phyloP scores from a whole-genome alignment of 495 filamentous ascomycete genomes.

The Talaromyces wortmannii region DNA sequence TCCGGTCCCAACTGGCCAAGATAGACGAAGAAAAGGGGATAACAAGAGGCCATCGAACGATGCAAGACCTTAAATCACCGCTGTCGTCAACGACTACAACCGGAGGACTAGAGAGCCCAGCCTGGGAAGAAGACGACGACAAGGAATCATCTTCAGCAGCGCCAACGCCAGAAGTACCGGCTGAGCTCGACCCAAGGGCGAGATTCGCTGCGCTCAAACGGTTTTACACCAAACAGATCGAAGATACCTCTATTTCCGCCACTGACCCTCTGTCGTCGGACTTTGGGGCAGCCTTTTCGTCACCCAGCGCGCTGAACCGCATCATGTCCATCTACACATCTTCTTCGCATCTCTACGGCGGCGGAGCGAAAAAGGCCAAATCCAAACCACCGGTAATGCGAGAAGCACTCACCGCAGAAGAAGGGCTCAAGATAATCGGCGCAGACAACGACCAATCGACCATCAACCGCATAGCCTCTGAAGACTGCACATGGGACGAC shows the following conservation, averaged over 20 bases:
- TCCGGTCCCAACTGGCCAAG: slow-evolving; percentile 68
- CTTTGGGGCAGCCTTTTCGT: slow-evolving; percentile 61
- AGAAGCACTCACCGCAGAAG: slow-evolving; percentile 59
- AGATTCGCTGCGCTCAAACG: slow-evolving; percentile 50
- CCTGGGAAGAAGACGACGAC: not conserved
- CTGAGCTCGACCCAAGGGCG: slow-evolving; percentile 27
- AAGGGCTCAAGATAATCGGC: slow-evolving; percentile 56
- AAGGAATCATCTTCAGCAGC: slow-evolving; percentile 2
- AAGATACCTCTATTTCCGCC: slow-evolving; percentile 45
- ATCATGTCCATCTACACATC: slow-evolving; percentile 90
- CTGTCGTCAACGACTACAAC: slow-evolving; percentile 29
- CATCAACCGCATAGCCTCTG: slow-evolving; percentile 37
- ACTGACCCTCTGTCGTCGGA: slow-evolving; percentile 39
- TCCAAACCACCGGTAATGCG: slow-evolving; percentile 65
- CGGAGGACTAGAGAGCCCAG: slow-evolving; percentile 15
- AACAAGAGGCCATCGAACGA: slow-evolving; percentile 25
- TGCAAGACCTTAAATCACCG: slow-evolving; percentile 32
- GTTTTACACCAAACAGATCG: slow-evolving; percentile 69
- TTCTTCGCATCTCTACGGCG: slow-evolving; percentile 36
- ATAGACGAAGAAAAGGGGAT: slow-evolving; percentile 27
- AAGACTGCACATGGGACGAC: slow-evolving; percentile 44
- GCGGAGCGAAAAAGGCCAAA: slow-evolving; percentile 58
- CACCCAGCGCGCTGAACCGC: slow-evolving; percentile 71
- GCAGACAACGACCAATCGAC: slow-evolving; percentile 40
- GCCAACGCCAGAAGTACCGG: slow-evolving; percentile 11